Evolutionary conservation across 2,329 filamentous ascomycete genomes (phyloP).

Genomic region (Ophiostoma pallidulum): DNA sequence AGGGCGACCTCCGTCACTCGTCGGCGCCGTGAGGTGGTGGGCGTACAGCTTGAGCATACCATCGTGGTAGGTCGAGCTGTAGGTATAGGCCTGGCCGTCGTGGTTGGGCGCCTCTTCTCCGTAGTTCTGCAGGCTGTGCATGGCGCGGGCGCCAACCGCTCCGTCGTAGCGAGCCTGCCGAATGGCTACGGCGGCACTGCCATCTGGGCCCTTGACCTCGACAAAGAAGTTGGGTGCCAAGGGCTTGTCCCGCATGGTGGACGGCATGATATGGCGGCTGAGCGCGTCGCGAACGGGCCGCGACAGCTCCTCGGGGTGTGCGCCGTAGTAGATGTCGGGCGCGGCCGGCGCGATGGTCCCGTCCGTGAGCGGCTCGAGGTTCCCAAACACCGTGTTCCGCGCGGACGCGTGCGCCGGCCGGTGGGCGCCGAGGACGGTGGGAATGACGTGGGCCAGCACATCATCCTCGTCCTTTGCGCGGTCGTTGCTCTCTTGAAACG

Average conservation of each 20-base stretch:
- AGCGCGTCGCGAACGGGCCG: conserved; percentile 20
- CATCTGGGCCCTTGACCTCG: conserved; percentile 29
- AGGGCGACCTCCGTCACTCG: conserved; percentile 21
- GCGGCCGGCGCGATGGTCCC: conserved; percentile 21
- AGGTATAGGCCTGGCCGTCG: conserved; percentile 30
- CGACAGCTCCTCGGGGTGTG: conserved; percentile 20
- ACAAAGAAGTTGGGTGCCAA: conserved; percentile 34
- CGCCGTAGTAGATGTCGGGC: conserved; percentile 27
- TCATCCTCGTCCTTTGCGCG: conserved; percentile 27
- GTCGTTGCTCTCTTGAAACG: conserved; percentile 22
- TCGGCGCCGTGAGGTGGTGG: conserved; percentile 27
- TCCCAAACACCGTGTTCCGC: conserved; percentile 24
- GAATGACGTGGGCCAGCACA: conserved; percentile 25
- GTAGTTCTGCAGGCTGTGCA: conserved; percentile 30
- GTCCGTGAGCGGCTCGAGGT: conserved; percentile 28
- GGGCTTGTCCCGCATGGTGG: conserved; percentile 22
- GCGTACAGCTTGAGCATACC: conserved; percentile 30
- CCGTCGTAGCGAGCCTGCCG: conserved; percentile 30
- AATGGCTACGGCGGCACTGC: conserved; percentile 21
- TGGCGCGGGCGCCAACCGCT: conserved; percentile 27
- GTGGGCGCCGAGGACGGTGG: conserved; percentile 22
- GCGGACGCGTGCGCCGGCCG: conserved; percentile 18
- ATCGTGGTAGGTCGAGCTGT: conserved; percentile 29
- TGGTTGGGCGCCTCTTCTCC: conserved; percentile 23
- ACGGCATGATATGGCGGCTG: conserved; percentile 24